Evolutionary conservation across 163 green algal genomes (phyloP), one percentile per base, ranked within the genome.

Genomic region (Coccomyxa subellipsoidea): DNA sequence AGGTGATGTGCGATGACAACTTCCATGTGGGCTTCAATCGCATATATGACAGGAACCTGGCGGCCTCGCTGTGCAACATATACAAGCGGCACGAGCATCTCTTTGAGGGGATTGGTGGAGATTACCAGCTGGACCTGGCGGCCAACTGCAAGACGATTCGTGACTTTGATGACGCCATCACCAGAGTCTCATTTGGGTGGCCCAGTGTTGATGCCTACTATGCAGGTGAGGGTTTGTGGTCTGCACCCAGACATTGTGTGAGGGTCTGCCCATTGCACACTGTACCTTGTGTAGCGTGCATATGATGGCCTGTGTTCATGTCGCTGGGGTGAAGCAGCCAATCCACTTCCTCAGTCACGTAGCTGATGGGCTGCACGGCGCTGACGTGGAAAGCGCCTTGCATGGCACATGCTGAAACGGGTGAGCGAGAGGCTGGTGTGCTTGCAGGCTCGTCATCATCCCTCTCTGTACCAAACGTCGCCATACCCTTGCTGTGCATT

Each of bases 101-200:
- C 82, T 98, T 94, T 76, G 84, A 94, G 80, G 85, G 85, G 80
- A 71, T 91, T 47, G 83, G 84, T 39, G 59, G 70, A 76, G 69
- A 83, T 10, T 91, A 90, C 53, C 75, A 90, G 21, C 84, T 88
- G 0, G 70, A 91, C 21, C 71, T 89, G 23, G 95, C 92, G 32
- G 66, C 87, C 5, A 84, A 66, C 0, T 88, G 81, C 31, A 87
- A 80, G 32, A 98, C 89, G 31, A 95, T 99, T 40, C 83, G 92
- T 0, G 92, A 97, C 0, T 99, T 99, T 88, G 96, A 99, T 82
- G 92, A 98, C 0, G 94, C 92, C 32, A 94, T 99, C 81, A 99
- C 96, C 0, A 83, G 91, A 39, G 86, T 95, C 40, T 92, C 88
- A 37, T 99, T 98, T 88, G 92, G 88, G 29, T 99, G 92, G 88